phyloP scores from a whole-genome alignment of 495 filamentous ascomycete species.

The Viridothelium virens region DNA sequence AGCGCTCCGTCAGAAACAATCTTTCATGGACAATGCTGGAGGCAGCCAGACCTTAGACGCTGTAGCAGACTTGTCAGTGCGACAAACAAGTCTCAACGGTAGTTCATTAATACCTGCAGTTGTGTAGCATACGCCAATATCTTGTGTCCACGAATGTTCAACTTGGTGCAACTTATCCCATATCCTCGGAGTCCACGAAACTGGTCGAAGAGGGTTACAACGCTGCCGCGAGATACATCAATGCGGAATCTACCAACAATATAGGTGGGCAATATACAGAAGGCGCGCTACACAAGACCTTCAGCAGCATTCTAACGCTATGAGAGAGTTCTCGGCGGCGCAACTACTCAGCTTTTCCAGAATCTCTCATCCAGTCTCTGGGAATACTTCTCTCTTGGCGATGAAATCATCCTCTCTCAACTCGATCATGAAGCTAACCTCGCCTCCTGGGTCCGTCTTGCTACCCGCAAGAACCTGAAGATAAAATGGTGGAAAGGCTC shows the following conservation, averaged over 20 bases:
- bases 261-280: conserved; percentile 39
- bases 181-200: conserved; percentile 47
- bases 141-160: conserved; percentile 62
- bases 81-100: not conserved
- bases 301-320: not conserved
- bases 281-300: no score
- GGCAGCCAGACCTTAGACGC: conserved; percentile 59
- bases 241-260: conserved; percentile 50
- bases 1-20: conserved; percentile 54
- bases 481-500: conserved; percentile 60
- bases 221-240: conserved; percentile 60
- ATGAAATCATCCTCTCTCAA: conserved; percentile 58
- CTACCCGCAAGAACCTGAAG: conserved; percentile 44
- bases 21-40: conserved; percentile 69
- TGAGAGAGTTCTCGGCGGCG: conserved; percentile 47
- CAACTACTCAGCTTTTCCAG: conserved; percentile 64
- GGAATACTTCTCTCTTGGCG: conserved; percentile 44
- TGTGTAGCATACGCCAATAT: conserved; percentile 54
- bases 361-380: conserved; percentile 56
- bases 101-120: conserved; percentile 1
- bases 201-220: conserved; percentile 48
- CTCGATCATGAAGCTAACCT: conserved; percentile 69
- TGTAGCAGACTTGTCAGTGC: conserved; percentile 56
- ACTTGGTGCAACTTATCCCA: conserved; percentile 57
- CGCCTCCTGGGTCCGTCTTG: conserved; percentile 59